A percentile compares a stretch with the other conserved stretches of the same genome.
These are phyloP conservation scores for Thalassiosira exigua DNA, from an alignment of 352 stramenopile species.

Conservation along the genomic window DNA sequence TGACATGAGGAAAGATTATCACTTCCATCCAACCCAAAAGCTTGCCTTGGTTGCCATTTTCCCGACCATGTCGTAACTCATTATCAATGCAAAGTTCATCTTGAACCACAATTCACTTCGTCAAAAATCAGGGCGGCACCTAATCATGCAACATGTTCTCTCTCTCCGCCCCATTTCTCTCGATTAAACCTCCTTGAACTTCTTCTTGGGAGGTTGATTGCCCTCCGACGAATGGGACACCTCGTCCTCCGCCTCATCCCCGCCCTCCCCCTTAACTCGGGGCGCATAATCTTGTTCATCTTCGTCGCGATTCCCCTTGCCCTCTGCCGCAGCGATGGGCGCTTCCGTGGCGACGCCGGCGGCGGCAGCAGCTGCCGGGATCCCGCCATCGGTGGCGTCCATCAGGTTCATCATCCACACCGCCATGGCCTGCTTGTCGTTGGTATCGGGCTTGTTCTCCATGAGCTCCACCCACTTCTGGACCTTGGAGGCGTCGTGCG, in stretches of 20 bases:
- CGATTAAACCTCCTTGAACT: constrained; percentile 37
- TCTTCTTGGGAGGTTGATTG: constrained; percentile 43
- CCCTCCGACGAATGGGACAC: background rate
- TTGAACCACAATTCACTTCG: background rate
- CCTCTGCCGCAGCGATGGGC: background rate
- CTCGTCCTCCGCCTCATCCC: constrained; percentile 5
- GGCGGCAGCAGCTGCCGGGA: background rate
- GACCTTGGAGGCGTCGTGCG: constrained; percentile 28
- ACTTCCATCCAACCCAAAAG: background rate
- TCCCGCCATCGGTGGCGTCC: constrained; percentile 23
- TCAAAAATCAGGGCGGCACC: too few relatives aligned
- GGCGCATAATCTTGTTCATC: too few relatives aligned
- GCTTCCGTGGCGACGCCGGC: background rate
- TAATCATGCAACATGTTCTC: too few relatives aligned
- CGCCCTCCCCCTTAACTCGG: background rate
- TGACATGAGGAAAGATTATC: background rate
- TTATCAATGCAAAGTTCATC: background rate
- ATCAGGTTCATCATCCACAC: constrained; percentile 62
- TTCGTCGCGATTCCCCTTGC: background rate
- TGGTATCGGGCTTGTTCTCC: constrained; percentile 49
- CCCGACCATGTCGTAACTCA: too few relatives aligned
- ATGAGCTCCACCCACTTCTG: constrained; percentile 46
- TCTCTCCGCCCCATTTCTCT: background rate
- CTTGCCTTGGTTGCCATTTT: background rate
- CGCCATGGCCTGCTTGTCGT: constrained; percentile 51